Conservation (phyloP, 441 rosid genomes). For the Isatis lusitanica region DNA sequence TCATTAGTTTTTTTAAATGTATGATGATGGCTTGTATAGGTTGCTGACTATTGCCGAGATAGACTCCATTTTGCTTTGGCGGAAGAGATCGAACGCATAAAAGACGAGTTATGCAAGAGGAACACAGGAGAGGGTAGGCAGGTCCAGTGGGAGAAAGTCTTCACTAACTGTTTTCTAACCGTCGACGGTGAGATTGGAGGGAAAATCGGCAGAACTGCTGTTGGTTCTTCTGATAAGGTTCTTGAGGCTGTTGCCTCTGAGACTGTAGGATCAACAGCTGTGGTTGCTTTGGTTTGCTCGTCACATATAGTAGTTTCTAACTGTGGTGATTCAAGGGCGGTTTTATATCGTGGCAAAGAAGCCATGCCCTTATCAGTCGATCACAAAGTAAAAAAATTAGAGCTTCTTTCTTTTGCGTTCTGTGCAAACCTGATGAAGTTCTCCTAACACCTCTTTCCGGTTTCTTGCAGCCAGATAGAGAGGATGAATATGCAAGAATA, state of each 20-base stretch:
- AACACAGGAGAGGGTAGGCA: conserved; percentile 51
- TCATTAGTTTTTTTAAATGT: background rate
- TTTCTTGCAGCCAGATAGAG: conserved; percentile 74
- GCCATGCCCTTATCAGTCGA: conserved; percentile 82
- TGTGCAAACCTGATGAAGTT: background rate
- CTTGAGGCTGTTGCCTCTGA: conserved; percentile 74
- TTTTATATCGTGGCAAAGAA: conserved; percentile 81
- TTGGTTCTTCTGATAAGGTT: conserved; percentile 13
- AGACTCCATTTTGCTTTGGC: conserved; percentile 64
- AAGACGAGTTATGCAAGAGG: conserved; percentile 41
- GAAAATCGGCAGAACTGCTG: conserved; percentile 23
- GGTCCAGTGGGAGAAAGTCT: conserved; percentile 71
- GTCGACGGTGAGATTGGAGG: conserved; percentile 84
- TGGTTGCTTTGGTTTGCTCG: conserved; percentile 72
- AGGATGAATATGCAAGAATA: conserved; percentile 88
- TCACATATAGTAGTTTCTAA: conserved; percentile 82
- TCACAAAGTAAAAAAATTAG: conserved; percentile 61
- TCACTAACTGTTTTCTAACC: conserved; percentile 67
- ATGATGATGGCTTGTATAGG: conserved; percentile 40
- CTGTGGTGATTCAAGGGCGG: conserved; percentile 97
- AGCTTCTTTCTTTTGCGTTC: background rate
- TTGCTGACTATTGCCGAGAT: conserved; percentile 75
- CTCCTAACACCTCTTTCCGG: background rate
- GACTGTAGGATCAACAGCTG: conserved; percentile 94
- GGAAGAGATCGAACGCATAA: conserved; percentile 58